Conservation (phyloP, 2,329 filamentous ascomycete genomes). For the Fusarium sp. region DNA sequence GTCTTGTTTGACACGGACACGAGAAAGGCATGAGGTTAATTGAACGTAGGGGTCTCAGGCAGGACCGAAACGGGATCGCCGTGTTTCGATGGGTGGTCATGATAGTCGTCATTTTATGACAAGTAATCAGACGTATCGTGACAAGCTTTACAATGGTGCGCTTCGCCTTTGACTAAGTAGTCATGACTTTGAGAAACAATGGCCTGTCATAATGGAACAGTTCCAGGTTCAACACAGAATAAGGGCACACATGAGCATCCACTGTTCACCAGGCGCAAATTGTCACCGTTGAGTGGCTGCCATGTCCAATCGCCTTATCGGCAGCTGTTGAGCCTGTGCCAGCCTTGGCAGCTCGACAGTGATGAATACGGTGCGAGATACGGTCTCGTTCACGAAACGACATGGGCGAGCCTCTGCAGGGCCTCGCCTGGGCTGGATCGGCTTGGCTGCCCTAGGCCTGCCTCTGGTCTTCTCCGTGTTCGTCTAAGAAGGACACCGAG, state of each 20-base stretch:
- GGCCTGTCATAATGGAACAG: conserved; percentile 37
- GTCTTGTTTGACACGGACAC: conserved; percentile 7
- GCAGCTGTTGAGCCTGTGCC: conserved; percentile 38
- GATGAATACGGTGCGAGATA: conserved; percentile 24
- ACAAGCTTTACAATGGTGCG: conserved; percentile 14
- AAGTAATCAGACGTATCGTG: conserved; percentile 8
- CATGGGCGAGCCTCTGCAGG: conserved; percentile 27
- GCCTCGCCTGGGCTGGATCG: conserved; percentile 38
- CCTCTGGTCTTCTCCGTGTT: conserved; percentile 23
- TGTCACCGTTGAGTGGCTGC: conserved; percentile 31
- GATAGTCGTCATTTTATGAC: conserved; percentile 25
- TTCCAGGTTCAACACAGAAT: conserved; percentile 10
- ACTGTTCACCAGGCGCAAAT: conserved; percentile 18
- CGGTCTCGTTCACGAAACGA: conserved; percentile 21
- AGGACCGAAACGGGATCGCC: conserved; percentile 25
- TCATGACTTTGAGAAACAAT: conserved; percentile 24
- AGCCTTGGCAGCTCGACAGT: conserved; percentile 31
- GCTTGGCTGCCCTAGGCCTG: conserved; percentile 30
- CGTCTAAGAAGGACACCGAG: conserved; percentile 18
- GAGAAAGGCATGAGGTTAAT: conserved; percentile 35
- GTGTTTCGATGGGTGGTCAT: conserved; percentile 31
- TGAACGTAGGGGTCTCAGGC: conserved; percentile 21
- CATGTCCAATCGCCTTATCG: conserved; percentile 44
- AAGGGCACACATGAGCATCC: conserved; percentile 32
- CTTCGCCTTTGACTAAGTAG: neutral